Conservation (phyloP, 2,329 filamentous ascomycete species). For the Trichoderma citrinoviride region DNA sequence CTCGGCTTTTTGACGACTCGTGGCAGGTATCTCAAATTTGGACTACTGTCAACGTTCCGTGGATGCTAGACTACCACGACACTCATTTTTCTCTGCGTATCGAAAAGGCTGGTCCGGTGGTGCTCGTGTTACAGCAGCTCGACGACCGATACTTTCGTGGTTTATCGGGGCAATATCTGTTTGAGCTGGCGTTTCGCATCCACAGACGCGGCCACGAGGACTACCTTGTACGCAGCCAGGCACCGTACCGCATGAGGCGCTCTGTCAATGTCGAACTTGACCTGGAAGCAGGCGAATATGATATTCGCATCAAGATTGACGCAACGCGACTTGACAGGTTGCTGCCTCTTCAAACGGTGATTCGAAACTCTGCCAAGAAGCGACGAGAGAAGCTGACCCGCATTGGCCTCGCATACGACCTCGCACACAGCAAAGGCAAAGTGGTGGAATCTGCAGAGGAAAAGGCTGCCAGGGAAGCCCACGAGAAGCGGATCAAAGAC, state of each 20-base stretch:
- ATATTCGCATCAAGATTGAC: constrained; percentile 71
- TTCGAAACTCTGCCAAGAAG: constrained; percentile 60
- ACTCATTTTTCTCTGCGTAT: constrained; percentile 52
- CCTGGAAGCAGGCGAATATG: constrained; percentile 72
- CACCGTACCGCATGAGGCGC: constrained; percentile 61
- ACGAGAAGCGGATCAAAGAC: constrained; percentile 43
- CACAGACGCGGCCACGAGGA: constrained; percentile 50
- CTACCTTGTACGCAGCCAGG: constrained; percentile 54
- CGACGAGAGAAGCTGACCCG: constrained; percentile 69
- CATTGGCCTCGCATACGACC: constrained; percentile 67
- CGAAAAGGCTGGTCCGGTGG: constrained; percentile 47
- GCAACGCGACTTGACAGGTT: constrained; percentile 56
- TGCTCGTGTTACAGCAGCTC: constrained; percentile 57
- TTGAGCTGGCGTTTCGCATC: constrained; percentile 53
- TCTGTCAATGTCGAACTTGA: constrained; percentile 75
- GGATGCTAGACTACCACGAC: constrained; percentile 55
- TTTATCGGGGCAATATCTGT: constrained; percentile 55
- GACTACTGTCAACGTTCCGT: constrained; percentile 54
- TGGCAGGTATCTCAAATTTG: constrained; percentile 51
- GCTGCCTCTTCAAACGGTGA: constrained; percentile 61
- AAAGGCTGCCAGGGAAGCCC: constrained; percentile 46
- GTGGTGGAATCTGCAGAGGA: constrained; percentile 49
- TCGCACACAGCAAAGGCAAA: constrained; percentile 65
- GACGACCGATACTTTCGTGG: constrained; percentile 58
- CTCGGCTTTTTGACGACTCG: constrained; percentile 54